Conservation (phyloP, 495 filamentous ascomycete species). For the Neurospora sp. region DNA sequence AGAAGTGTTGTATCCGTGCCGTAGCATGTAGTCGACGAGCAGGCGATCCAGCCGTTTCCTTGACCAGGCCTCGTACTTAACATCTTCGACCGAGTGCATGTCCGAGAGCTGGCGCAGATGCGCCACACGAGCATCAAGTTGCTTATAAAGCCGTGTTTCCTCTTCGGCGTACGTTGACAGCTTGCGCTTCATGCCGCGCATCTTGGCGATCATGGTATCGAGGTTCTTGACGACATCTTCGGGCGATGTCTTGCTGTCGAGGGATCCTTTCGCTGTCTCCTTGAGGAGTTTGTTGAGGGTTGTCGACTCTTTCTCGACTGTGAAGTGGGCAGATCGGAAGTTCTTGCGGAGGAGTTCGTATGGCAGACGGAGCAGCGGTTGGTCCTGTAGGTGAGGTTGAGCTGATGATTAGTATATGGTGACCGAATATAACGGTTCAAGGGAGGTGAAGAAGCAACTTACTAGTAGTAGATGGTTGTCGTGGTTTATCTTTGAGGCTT, state of each 20-base stretch:
- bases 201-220: conserved; percentile 71
- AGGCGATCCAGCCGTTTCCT: conserved; percentile 69
- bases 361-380: conserved; percentile 86
- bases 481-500: conserved; percentile 35
- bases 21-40: conserved; percentile 79
- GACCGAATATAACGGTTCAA: not conserved
- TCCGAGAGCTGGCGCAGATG: conserved; percentile 71
- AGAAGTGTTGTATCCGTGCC: conserved; percentile 71
- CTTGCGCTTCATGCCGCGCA: conserved; percentile 81
- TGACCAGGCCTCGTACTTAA: conserved; percentile 90
- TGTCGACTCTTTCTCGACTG: conserved; percentile 68
- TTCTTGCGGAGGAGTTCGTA: conserved; percentile 86
- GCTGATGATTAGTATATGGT: not conserved
- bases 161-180: conserved; percentile 67
- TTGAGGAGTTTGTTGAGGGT: conserved; percentile 59
- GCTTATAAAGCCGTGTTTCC: conserved; percentile 59
- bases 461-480: conserved; percentile 39
- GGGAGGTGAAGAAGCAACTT: conserved; percentile 5
- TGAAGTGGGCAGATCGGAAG: conserved; percentile 76
- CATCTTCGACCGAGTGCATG: conserved; percentile 76
- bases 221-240: conserved; percentile 64
- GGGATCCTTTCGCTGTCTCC: conserved; percentile 54
- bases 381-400: conserved; percentile 51
- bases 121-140: conserved; percentile 62
- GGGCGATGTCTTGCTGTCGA: conserved; percentile 47